Base-by-base conservation (phyloP, 176 grass and related monocot genomes). In the Calamus simplicifolius region DNA sequence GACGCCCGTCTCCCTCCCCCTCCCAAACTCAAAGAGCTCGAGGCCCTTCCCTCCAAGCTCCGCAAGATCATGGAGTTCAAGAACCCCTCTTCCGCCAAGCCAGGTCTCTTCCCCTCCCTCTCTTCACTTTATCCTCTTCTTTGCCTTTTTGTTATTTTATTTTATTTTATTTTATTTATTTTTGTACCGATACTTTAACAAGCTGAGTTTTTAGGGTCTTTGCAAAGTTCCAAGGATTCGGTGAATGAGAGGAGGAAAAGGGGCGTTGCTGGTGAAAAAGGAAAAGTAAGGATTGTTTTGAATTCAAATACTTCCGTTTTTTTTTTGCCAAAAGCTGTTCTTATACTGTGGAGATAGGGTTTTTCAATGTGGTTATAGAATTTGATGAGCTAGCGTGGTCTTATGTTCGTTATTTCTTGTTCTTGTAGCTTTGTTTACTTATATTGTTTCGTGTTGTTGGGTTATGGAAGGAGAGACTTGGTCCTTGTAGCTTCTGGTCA, bases 11-110 rank as follows among this genome's bases (percentile, higher is more conserved):
- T 92, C 2, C 79, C 93, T 29, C 84, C 87, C 3, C 84, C 87
- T 30, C 93, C 93, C 4, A 98, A 83, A 61, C 57, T 75, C 48
- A 73, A 69, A 66, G 93, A 98, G 66, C 69, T 98, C 49, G 87
- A 98, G 54, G 87, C 78, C 49, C 64, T 92, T 66, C 87, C 81
- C 13, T 89, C 84, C 66, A 92, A 92, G 67, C 87, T 92, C 56
- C 81, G 93, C 73, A 82, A 70, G 69, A 76, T 98, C 16, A 92
- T 98, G 72, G 76, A 81, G 48, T 61, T 98, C 62, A 85, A 80
- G 78, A 85, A 76, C 69, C 25, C 17, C 52, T n/a, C 64, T 17
- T 48, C 59, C 17, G 5, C 4, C 54, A 64, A 12, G 35, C 35
- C 35, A 43, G 35, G 35, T 43, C 8, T 43, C 35, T 43, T 43